phyloP scores from a whole-genome alignment of 139 green algal genomes.

The Ettlia oleoabundans region DNA sequence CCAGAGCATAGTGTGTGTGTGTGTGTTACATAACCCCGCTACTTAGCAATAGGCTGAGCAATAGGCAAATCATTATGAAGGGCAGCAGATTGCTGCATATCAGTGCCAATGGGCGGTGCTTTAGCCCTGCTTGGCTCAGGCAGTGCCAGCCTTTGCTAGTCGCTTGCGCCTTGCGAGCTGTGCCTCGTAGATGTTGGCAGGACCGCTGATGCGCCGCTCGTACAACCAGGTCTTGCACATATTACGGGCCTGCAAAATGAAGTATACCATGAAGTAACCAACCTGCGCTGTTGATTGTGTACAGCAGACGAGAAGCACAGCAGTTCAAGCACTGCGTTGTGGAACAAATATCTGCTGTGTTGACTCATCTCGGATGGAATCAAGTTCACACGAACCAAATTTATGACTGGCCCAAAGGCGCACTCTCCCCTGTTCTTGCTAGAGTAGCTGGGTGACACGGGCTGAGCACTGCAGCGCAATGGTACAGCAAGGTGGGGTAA shows the following conservation, averaged over 20 bases:
- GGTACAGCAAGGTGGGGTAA: no score
- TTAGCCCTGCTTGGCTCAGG: no score
- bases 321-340: background rate
- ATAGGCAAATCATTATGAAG: no score
- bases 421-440: background rate
- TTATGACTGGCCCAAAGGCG: slow-evolving; percentile 4
- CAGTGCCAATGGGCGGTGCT: no score
- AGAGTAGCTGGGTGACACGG: background rate
- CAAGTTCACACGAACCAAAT: slow-evolving; percentile 7
- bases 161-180: slow-evolving; percentile 10
- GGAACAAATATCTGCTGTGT: no score
- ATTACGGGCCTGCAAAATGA: background rate
- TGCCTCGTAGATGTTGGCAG: slow-evolving; percentile 6
- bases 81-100: no score
- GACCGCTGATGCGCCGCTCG: background rate
- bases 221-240: slow-evolving; percentile 19
- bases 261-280: no score
- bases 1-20: no score
- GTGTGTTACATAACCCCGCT: no score
- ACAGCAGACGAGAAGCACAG: background rate
- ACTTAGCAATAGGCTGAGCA: no score
- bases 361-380: background rate
- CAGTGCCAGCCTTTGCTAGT: background rate
- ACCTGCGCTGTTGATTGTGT: no score
- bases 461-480: background rate